Conservation (phyloP, 768 basidiomycete genomes). For the Mycena amicta region DNA sequence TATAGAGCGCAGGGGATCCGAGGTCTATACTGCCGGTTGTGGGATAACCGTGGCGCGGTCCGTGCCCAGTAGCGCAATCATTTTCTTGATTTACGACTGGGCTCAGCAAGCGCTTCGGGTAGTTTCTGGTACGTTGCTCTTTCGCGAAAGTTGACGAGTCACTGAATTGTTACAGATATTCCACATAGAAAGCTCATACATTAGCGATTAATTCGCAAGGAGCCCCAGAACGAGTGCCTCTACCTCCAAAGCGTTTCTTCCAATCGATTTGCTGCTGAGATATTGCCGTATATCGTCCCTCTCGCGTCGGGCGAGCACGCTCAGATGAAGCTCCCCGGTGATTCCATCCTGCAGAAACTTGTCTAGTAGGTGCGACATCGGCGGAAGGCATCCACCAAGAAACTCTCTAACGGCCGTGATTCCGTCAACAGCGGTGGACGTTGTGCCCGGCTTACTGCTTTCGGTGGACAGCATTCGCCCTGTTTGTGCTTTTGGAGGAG, state of each 20-base stretch:
- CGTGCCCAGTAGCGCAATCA: constrained; percentile 85
- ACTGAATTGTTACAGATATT: too few relatives aligned
- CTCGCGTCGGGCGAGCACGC: not conserved
- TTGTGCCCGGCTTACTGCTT: not conserved
- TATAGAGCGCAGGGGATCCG: constrained; percentile 71
- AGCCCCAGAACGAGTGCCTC: constrained; percentile 14
- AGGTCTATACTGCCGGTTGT: constrained; percentile 86
- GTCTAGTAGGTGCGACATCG: constrained; percentile 16
- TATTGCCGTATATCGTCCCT: constrained; percentile 2
- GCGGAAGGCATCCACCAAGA: constrained; percentile 16
- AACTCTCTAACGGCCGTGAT: not conserved
- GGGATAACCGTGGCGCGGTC: constrained; percentile 84
- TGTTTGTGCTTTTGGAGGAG: not conserved
- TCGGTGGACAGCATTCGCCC: not conserved
- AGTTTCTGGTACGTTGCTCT: not conserved
- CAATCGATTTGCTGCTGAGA: not conserved
- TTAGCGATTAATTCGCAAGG: too few relatives aligned
- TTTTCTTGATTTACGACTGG: constrained; percentile 89
- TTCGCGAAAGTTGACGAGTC: too few relatives aligned
- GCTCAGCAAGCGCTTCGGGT: constrained; percentile 48
- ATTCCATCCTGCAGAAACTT: constrained; percentile 1
- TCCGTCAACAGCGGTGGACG: not conserved
- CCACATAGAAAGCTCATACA: too few relatives aligned
- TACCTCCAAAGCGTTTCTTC: constrained; percentile 2
- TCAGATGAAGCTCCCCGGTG: constrained; percentile 12